Conservation (phyloP, 805 yeast genomes). For the Lachancea fermentati region DNA sequence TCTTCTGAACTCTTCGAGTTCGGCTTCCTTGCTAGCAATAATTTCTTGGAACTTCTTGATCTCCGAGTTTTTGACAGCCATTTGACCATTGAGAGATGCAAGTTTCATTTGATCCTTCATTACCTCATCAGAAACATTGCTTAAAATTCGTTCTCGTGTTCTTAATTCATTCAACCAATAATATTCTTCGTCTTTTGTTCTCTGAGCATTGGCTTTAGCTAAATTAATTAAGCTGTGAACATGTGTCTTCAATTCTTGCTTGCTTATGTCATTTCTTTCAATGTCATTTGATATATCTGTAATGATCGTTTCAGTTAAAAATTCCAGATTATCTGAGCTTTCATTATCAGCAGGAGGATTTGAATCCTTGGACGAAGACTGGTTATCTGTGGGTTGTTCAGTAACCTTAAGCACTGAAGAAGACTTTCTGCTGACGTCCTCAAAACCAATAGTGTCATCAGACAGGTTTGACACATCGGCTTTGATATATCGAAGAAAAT, state of each 20-base stretch:
- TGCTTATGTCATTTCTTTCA: not conserved
- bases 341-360: too few species aligned
- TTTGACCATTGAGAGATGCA: slow-evolving; percentile 16
- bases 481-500: not conserved
- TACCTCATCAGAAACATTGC: slow-evolving; percentile 15
- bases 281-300: not conserved
- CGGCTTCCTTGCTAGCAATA: not conserved
- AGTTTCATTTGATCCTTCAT: slow-evolving; percentile 19
- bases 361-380: too few species aligned
- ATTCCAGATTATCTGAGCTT: too few species aligned
- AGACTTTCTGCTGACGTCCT: too few species aligned
- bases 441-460: not conserved
- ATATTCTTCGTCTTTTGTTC: not conserved
- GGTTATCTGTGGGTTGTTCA: too few species aligned
- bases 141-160: not conserved
- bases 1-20: slow-evolving; percentile 1
- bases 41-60: slow-evolving; percentile 4
- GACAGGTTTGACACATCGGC: not conserved
- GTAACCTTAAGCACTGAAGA: too few species aligned
- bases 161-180: not conserved
- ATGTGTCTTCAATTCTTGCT: not conserved
- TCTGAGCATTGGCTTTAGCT: not conserved
- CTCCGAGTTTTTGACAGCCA: slow-evolving; percentile 8
- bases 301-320: not conserved
- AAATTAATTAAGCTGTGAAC: too few species aligned